Conservation (phyloP, 225 moss, liverwort and hornwort species). For the Bryum argenteum region DNA sequence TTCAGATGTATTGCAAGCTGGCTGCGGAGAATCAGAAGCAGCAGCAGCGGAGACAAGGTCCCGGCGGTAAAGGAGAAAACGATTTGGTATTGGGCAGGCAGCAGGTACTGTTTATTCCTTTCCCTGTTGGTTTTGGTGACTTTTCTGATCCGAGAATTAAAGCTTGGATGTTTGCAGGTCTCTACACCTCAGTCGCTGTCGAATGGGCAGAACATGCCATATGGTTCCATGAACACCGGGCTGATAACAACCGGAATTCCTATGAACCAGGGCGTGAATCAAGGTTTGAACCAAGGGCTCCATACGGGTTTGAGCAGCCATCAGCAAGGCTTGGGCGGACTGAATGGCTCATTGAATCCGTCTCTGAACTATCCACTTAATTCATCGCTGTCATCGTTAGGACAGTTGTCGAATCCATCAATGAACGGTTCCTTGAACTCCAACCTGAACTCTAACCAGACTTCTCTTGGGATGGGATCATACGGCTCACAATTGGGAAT, state of each 20-base stretch:
- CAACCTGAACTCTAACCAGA: constrained; percentile 62
- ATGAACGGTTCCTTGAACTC: constrained; percentile 74
- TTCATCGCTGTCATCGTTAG: constrained; percentile 63
- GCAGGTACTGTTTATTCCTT: constrained; percentile 37
- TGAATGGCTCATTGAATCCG: constrained; percentile 58
- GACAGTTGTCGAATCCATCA: constrained; percentile 71
- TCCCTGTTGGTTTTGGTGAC: neutral
- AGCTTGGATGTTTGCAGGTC: constrained; percentile 39
- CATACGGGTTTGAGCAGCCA: constrained; percentile 69
- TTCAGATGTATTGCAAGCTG: constrained; percentile 99
- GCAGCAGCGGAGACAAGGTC: constrained; percentile 72
- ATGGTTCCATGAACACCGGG: constrained; percentile 79
- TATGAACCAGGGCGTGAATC: constrained; percentile 83
- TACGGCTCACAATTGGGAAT: constrained; percentile 87
- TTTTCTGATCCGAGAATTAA: constrained; percentile 18
- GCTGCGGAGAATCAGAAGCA: constrained; percentile 97
- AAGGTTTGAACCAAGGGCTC: constrained; percentile 76
- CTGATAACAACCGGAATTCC: constrained; percentile 84
- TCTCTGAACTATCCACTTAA: constrained; percentile 71
- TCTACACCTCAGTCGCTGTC: constrained; percentile 55
- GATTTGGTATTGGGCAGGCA: constrained; percentile 58
- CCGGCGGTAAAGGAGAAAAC: constrained; percentile 60
- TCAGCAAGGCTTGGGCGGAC: constrained; percentile 66
- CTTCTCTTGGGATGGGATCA: constrained; percentile 81
- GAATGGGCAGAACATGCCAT: constrained; percentile 68